Base-by-base conservation (phyloP, 345 rosid species). In the Lepidium africanum region DNA sequence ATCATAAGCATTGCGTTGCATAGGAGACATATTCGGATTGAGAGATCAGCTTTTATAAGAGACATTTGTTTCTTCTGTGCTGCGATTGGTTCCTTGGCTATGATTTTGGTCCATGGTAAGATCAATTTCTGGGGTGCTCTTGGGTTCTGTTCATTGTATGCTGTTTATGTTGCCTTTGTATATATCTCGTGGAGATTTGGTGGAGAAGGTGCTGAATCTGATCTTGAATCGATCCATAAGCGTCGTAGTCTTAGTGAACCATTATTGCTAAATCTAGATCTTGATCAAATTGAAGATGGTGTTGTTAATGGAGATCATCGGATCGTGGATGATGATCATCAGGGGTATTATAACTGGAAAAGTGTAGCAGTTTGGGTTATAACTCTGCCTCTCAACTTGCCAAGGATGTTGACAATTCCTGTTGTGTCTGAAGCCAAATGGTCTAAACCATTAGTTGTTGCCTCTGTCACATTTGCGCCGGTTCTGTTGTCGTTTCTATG, bases 321-420 rank as follows among this genome's bases (percentile, higher is more conserved):
- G 10, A 53, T 13, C 38, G 65, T 30, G 2, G 25, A 9, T 9
- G 67, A 10, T 63, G 42, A 51, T 50, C 9, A n/a, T 54, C 8
- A 63, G 61, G 52, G 74, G 67, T 58, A 25, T 33, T 37, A 62
- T 37, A 60, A 68, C 80, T 25, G 76, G 36, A 53, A 56, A 21
- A 53, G 53, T 17, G 66, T 71, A 78, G 45, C 84, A 10, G 58
- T 83, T 9, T 9, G 72, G 42, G 62, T 85, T 40, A 70, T 91
- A 64, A 91, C 90, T 70, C 56, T 88, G 27, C 97, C 99, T 62
- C 79, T 94, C 1, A 84, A 78, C 81, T 61, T 94, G 63, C 96
- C 97, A 9, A 84, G 99, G 74, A 86, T 80, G 72, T 60, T 91
- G 68, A 91, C 99, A 0, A 88, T 94, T 40, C 97, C 99, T 1